Conservation (phyloP, 192 early-diverging fungal genomes). For the Chytriomyces hyalinus region DNA sequence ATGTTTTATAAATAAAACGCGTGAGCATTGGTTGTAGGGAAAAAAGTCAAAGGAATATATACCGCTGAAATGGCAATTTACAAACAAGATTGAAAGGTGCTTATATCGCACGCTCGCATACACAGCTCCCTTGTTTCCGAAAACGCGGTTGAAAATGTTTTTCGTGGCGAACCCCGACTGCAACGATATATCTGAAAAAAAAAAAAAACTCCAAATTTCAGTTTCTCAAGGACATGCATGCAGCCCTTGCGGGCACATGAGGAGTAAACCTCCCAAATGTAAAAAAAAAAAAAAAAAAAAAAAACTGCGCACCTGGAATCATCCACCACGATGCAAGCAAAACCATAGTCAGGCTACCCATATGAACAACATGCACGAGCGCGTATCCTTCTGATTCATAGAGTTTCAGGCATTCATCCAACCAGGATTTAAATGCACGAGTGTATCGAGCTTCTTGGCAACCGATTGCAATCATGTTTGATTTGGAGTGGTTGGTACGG, state of each 20-base stretch:
- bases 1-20: not conserved
- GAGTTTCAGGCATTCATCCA: not conserved
- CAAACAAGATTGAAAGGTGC: constrained; percentile 79
- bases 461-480: constrained; percentile 23
- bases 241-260: too few species aligned
- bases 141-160: constrained; percentile 16
- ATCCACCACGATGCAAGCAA: constrained; percentile 23
- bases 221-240: too few species aligned
- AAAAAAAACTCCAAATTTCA: not conserved
- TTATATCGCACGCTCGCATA: constrained; percentile 78
- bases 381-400: constrained; percentile 14
- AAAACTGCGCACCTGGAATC: not conserved
- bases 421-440: constrained; percentile 7
- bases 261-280: too few species aligned
- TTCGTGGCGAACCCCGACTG: constrained; percentile 5
- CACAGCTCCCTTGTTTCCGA: constrained; percentile 87
- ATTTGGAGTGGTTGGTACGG: not conserved
- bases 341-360: constrained; percentile 21
- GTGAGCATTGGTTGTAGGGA: too few species aligned
- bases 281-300: not conserved
- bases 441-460: constrained; percentile 33
- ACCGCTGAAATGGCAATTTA: constrained; percentile 82
- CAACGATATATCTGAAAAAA: not conserved
- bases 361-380: constrained; percentile 1
- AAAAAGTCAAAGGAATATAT: constrained; percentile 45